phyloP scores from a whole-genome alignment of 140 eudicot species.

The Senecio squalidus region DNA sequence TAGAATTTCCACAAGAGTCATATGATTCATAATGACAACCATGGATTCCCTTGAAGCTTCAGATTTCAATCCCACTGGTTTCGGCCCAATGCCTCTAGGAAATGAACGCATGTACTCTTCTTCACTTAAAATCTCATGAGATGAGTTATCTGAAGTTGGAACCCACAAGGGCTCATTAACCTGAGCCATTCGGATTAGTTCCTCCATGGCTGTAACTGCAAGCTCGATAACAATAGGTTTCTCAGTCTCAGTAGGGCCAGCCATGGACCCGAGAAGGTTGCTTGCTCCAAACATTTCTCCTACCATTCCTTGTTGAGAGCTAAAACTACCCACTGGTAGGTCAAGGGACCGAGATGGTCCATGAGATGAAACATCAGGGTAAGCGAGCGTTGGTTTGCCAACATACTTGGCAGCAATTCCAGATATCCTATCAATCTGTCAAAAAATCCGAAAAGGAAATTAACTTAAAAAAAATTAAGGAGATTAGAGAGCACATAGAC shows the following conservation, averaged over 20 bases:
- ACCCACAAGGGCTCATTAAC: constrained; percentile 81
- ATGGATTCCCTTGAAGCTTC: constrained; percentile 87
- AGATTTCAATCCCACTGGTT: constrained; percentile 63
- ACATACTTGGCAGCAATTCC: constrained; percentile 89
- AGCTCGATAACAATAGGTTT: constrained; percentile 83
- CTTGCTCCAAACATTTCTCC: constrained; percentile 68
- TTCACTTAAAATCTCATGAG: constrained; percentile 53
- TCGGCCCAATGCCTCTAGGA: constrained; percentile 87
- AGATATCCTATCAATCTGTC: constrained; percentile 89
- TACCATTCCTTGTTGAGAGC: constrained; percentile 50
- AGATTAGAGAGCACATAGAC: not conserved
- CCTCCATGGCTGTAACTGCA: constrained; percentile 98
- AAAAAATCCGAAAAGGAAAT: not conserved
- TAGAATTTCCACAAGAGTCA: constrained; percentile 74
- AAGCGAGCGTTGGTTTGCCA: constrained; percentile 74
- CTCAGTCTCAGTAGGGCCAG: constrained; percentile 71
- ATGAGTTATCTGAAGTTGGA: constrained; percentile 36
- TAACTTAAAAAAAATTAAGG: not conserved
- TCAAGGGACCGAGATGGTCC: constrained; percentile 69
- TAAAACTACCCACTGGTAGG: constrained; percentile 52
- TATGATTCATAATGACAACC: constrained; percentile 90
- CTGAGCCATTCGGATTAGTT: constrained; percentile 80
- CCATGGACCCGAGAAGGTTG: constrained; percentile 57
- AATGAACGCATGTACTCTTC: constrained; percentile 68
- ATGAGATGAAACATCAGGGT: constrained; percentile 44